Conservation (phyloP, 2,329 filamentous ascomycete species). For the Fusarium graminum region DNA sequence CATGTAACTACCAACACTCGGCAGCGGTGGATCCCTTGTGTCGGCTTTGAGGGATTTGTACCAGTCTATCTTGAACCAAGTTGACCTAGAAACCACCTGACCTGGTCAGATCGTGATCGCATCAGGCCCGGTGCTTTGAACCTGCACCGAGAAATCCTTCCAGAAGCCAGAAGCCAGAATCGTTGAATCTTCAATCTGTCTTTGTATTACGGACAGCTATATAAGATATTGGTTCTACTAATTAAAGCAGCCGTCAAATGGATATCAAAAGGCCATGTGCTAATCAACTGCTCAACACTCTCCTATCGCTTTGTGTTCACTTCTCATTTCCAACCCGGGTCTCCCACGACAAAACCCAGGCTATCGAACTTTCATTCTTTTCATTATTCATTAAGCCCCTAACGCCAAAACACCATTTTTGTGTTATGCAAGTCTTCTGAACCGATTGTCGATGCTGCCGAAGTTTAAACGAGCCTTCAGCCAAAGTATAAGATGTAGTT, state of each 20-base stretch:
- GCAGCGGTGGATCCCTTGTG: slow-evolving; percentile 21
- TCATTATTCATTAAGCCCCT: slow-evolving; percentile 46
- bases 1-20: slow-evolving; percentile 13
- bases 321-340: slow-evolving; percentile 11
- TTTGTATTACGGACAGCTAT: slow-evolving; percentile 37
- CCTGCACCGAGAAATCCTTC: background rate
- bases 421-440: slow-evolving; percentile 21
- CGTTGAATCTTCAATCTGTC: slow-evolving; percentile 19
- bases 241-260: slow-evolving; percentile 38
- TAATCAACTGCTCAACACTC: slow-evolving; percentile 23
- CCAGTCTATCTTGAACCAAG: slow-evolving; percentile 10
- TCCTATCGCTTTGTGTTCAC: slow-evolving; percentile 8
- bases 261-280: slow-evolving; percentile 41
- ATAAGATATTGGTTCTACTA: slow-evolving; percentile 31
- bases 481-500: slow-evolving; percentile 1
- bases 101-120: slow-evolving; percentile 9
- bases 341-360: slow-evolving; percentile 2
- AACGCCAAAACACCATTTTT: slow-evolving; percentile 45
- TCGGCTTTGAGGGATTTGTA: slow-evolving; percentile 40
- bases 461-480: background rate
- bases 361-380: slow-evolving; percentile 21
- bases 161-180: background rate
- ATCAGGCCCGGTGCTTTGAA: background rate
- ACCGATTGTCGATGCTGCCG: slow-evolving; percentile 6
- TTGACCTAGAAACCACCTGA: background rate